These are phyloP conservation scores for Ministeria vibrans DNA, from an alignment of 78 protist genomes.

Conservation along the genomic window DNA sequence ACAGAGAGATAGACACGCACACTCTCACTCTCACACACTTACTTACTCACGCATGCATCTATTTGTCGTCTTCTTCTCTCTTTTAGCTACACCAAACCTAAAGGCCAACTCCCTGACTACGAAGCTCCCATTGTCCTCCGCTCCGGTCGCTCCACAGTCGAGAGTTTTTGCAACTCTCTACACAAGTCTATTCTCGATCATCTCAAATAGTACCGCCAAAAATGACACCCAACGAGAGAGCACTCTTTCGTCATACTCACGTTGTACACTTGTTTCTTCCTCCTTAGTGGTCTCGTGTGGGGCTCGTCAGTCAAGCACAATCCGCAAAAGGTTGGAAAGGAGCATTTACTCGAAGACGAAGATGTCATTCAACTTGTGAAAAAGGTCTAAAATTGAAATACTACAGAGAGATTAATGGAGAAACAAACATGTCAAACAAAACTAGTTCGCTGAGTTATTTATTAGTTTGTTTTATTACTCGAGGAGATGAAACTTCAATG, in stretches of 20 bases:
- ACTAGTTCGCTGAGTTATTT: no score
- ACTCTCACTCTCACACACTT: neutral
- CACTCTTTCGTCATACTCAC: neutral
- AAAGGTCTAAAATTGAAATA: constrained; percentile 65
- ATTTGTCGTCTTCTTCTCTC: neutral
- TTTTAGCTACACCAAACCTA: constrained; percentile 94
- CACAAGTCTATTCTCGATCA: constrained; percentile 76
- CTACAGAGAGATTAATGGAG: no score
- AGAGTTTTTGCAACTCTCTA: constrained; percentile 81
- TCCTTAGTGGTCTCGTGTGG: constrained; percentile 91
- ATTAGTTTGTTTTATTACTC: no score
- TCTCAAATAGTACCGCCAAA: constrained; percentile 92
- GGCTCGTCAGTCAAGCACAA: constrained; percentile 92
- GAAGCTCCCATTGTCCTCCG: constrained; percentile 90
- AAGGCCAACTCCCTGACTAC: constrained; percentile 97
- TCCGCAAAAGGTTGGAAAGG: constrained; percentile 87
- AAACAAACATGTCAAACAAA: no score
- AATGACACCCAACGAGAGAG: no score
- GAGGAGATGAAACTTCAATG: no score
- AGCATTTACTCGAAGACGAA: constrained; percentile 93
- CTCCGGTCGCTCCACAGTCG: constrained; percentile 48
- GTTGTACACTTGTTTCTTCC: neutral
- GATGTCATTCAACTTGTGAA: constrained; percentile 97
- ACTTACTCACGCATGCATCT: neutral
- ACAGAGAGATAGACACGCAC: neutral